These are phyloP conservation scores for Bromus sterilis DNA, from an alignment of 176 grass and related monocot genomes.

Conservation along the genomic window DNA sequence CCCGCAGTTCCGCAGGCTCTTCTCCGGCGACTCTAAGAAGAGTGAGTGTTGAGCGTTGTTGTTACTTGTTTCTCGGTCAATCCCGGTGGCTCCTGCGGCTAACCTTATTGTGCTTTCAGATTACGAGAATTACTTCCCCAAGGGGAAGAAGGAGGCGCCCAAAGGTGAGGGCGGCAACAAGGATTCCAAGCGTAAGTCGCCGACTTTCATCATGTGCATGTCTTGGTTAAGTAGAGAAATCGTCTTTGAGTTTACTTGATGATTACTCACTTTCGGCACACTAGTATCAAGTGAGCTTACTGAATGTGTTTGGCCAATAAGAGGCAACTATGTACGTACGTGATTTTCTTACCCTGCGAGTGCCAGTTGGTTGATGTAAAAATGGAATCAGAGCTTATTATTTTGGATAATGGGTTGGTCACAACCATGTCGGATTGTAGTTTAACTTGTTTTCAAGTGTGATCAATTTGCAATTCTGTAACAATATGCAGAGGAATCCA, in stretches of 20 bases:
- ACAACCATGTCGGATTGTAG: neutral
- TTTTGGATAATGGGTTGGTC: neutral
- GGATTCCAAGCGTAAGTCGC: conserved; percentile 61
- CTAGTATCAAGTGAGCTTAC: neutral
- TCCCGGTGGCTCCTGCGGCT: neutral
- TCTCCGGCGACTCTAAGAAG: conserved; percentile 75
- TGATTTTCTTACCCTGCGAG: neutral
- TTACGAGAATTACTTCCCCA: conserved; percentile 88
- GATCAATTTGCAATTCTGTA: neutral
- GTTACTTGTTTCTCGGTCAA: neutral
- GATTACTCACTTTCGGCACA: neutral
- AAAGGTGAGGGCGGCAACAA: conserved; percentile 76
- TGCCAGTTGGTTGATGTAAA: neutral
- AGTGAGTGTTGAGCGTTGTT: conserved; percentile 33
- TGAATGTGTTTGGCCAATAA: neutral
- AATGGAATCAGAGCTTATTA: neutral
- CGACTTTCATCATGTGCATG: neutral
- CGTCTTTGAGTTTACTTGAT: neutral
- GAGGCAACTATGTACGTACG: neutral
- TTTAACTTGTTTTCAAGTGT: neutral
- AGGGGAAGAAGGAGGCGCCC: conserved; percentile 79
- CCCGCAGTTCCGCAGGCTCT: conserved; percentile 68
- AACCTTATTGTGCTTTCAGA: conserved; percentile 38
- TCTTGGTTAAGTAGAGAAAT: neutral
- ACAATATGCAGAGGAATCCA: conserved; percentile 48